These are phyloP conservation scores for Daphne laureola DNA, from an alignment of 441 rosid species.

Conservation along the genomic window DNA sequence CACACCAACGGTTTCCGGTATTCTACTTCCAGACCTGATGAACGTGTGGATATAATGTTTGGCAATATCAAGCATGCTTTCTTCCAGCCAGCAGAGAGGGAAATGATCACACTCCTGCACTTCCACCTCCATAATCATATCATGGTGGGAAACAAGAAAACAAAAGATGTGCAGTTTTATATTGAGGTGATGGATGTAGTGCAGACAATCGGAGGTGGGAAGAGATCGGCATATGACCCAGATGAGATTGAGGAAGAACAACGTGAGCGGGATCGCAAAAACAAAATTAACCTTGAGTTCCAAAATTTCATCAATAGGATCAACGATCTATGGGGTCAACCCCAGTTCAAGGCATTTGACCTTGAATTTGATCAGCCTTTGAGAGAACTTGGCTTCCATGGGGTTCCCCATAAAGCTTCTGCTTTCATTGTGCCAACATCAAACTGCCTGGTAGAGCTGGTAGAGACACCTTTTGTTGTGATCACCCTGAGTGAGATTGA, in stretches of 20 bases:
- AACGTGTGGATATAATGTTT: constrained; percentile 76
- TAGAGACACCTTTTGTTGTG: constrained; percentile 75
- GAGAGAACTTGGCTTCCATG: constrained; percentile 89
- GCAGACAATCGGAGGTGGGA: constrained; percentile 79
- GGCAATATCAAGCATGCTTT: constrained; percentile 77
- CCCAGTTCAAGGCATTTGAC: constrained; percentile 60
- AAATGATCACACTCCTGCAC: constrained; percentile 85
- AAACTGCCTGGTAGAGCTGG: constrained; percentile 78
- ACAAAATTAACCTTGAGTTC: constrained; percentile 78
- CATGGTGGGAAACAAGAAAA: constrained; percentile 86
- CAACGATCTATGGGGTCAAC: constrained; percentile 83
- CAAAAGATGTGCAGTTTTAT: constrained; percentile 90
- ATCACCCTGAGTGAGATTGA: constrained; percentile 80
- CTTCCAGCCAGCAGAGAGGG: constrained; percentile 91
- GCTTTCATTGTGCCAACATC: constrained; percentile 86
- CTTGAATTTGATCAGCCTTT: constrained; percentile 94
- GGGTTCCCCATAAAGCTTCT: constrained; percentile 79
- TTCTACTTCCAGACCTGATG: constrained; percentile 68
- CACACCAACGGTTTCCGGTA: constrained; percentile 73
- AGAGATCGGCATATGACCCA: constrained; percentile 92
- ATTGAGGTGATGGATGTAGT: constrained; percentile 86
- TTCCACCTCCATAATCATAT: constrained; percentile 89
- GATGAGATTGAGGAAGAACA: constrained; percentile 97
- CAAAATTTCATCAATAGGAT: constrained; percentile 73
- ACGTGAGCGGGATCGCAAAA: constrained; percentile 75